phyloP scores from a whole-genome alignment of 2,329 filamentous ascomycete species.

The Polytolypa hystricis region DNA sequence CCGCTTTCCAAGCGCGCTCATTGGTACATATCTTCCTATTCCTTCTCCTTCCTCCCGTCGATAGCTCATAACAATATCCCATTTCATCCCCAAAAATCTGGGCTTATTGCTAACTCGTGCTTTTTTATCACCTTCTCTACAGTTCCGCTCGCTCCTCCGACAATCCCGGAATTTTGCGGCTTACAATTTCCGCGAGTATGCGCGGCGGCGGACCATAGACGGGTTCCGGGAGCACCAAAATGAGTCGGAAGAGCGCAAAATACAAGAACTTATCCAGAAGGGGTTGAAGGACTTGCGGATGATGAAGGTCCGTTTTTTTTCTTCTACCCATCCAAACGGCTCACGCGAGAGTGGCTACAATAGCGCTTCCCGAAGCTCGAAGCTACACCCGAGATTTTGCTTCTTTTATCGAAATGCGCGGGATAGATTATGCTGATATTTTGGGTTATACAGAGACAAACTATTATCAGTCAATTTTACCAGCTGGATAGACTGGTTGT shows the following conservation, averaged over 20 bases:
- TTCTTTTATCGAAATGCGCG: not conserved
- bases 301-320: slow-evolving; percentile 61
- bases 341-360: too few species aligned
- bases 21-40: slow-evolving; percentile 23
- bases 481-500: slow-evolving; percentile 85
- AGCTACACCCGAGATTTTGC: too few species aligned
- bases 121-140: not conserved
- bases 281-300: slow-evolving; percentile 77
- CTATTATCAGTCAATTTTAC: slow-evolving; percentile 87
- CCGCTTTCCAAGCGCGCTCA: slow-evolving; percentile 38
- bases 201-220: slow-evolving; percentile 78
- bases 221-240: slow-evolving; percentile 71
- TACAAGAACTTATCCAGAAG: slow-evolving; percentile 83
- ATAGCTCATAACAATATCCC: too few species aligned
- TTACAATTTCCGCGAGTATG: slow-evolving; percentile 98
- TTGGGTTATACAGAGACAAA: slow-evolving; percentile 75
- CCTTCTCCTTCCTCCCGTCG: too few species aligned
- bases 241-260: slow-evolving; percentile 60
- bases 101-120: slow-evolving; percentile 2
- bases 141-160: slow-evolving; percentile 89
- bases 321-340: not conserved
- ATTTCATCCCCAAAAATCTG: not conserved
- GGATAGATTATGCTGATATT: slow-evolving; percentile 24
- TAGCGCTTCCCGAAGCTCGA: too few species aligned
- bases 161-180: slow-evolving; percentile 77